Evolutionary conservation across 352 stramenopile species (phyloP).

Genomic region (Pseudoperonospora humuli): DNA sequence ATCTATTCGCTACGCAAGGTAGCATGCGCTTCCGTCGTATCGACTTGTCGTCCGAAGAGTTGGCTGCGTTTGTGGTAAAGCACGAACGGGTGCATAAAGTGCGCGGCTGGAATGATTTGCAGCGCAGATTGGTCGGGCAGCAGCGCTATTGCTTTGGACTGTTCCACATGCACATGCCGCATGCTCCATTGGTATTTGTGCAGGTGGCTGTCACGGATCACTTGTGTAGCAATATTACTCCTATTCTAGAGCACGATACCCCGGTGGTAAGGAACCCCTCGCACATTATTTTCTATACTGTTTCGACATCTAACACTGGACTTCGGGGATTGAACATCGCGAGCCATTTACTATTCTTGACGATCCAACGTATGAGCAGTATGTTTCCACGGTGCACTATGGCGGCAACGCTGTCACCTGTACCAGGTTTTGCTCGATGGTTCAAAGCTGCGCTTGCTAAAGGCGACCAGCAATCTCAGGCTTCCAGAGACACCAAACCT

Average conservation of each 20-base stretch:
- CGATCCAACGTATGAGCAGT: slow-evolving; percentile 64
- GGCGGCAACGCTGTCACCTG: slow-evolving; percentile 67
- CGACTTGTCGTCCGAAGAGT: slow-evolving; percentile 60
- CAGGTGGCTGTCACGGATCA: slow-evolving; percentile 65
- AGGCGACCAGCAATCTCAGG: slow-evolving; percentile 17
- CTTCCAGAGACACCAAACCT: slow-evolving; percentile 9
- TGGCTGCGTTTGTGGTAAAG: slow-evolving; percentile 59
- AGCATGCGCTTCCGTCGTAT: slow-evolving; percentile 78
- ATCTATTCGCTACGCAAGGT: slow-evolving; percentile 75
- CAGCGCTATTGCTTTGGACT: slow-evolving; percentile 76
- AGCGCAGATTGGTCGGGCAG: slow-evolving; percentile 46
- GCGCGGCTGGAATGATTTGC: slow-evolving; percentile 57
- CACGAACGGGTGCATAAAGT: slow-evolving; percentile 74
- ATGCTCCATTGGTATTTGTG: slow-evolving; percentile 67
- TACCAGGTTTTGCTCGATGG: slow-evolving; percentile 70
- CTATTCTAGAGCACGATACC: slow-evolving; percentile 50
- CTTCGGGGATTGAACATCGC: slow-evolving; percentile 77
- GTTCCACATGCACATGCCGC: slow-evolving; percentile 77
- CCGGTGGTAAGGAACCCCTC: slow-evolving; percentile 35
- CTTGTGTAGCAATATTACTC: slow-evolving; percentile 52
- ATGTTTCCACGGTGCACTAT: slow-evolving; percentile 59
- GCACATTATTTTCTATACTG: slow-evolving; percentile 84
- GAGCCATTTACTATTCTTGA: slow-evolving; percentile 77
- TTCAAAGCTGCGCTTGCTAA: slow-evolving; percentile 39
- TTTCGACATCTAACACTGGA: slow-evolving; percentile 71